Conservation (phyloP, 306 rosid species). For the Gastrolobium villosum region DNA sequence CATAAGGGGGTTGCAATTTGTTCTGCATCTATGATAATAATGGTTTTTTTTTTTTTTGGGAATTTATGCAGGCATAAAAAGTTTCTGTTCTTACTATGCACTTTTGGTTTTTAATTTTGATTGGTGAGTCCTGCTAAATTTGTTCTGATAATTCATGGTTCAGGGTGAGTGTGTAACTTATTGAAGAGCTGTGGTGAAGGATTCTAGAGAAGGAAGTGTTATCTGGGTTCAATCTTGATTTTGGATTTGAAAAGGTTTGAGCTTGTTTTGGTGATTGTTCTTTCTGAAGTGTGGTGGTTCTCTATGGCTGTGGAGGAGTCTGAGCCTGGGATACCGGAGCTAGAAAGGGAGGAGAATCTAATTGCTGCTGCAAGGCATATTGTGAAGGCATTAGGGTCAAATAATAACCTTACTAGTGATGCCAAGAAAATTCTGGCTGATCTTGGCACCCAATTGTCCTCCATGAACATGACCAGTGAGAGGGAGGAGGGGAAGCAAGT, state of each 20-base stretch:
- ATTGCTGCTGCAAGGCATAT: slow-evolving; percentile 80
- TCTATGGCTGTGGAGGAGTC: slow-evolving; percentile 66
- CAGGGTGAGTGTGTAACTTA: slow-evolving; percentile 10
- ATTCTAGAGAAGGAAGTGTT: slow-evolving; percentile 32
- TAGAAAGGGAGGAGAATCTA: slow-evolving; percentile 73
- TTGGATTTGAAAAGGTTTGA: slow-evolving; percentile 45
- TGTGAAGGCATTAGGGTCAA: slow-evolving; percentile 74
- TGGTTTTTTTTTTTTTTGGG: not conserved
- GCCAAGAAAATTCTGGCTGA: slow-evolving; percentile 75
- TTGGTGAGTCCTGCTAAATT: slow-evolving; percentile 43
- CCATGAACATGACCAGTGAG: slow-evolving; percentile 53
- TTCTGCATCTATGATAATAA: slow-evolving; percentile 30
- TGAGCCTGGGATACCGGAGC: slow-evolving; percentile 59
- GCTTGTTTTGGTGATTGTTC: slow-evolving; percentile 33
- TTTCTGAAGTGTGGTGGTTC: slow-evolving; percentile 46
- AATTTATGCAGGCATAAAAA: slow-evolving; percentile 44
- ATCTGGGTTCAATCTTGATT: slow-evolving; percentile 13
- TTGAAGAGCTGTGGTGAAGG: slow-evolving; percentile 31
- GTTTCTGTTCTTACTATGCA: slow-evolving; percentile 32
- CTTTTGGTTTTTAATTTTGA: slow-evolving; percentile 38
- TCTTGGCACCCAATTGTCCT: slow-evolving; percentile 74
- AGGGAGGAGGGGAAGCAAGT: slow-evolving; percentile 49
- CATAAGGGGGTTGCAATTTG: slow-evolving; percentile 33
- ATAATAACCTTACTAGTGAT: slow-evolving; percentile 67
- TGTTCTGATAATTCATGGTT: slow-evolving; percentile 39